These are phyloP conservation scores for Thraustotheca clavata DNA, from an alignment of 352 stramenopile species.

Conservation along the genomic window DNA sequence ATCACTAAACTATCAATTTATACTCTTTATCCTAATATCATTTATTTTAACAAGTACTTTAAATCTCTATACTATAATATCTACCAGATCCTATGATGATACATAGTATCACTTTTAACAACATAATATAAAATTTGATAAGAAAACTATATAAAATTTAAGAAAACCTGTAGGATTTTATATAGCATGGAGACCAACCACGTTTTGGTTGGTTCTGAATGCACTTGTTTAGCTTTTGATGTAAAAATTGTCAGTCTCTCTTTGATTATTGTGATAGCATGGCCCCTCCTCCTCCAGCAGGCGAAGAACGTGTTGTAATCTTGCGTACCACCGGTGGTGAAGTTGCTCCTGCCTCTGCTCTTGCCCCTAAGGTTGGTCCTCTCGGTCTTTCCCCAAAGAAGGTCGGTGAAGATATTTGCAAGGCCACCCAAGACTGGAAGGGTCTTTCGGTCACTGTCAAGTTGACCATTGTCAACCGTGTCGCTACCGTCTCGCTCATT, in stretches of 20 bases:
- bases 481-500: conserved; percentile 95
- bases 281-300: conserved; percentile 79
- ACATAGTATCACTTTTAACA: too few relatives aligned
- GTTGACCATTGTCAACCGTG: conserved; percentile 99
- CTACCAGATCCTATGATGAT: too few relatives aligned
- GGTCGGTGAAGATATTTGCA: conserved; percentile 99
- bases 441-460: conserved; percentile 99
- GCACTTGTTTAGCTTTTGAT: too few relatives aligned
- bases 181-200: too few relatives aligned
- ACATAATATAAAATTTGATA: too few relatives aligned
- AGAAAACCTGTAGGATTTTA: too few relatives aligned
- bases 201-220: background rate
- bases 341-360: conserved; percentile 95
- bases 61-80: too few relatives aligned
- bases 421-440: conserved; percentile 99
- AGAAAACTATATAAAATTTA: too few relatives aligned
- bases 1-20: too few relatives aligned
- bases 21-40: too few relatives aligned
- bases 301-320: conserved; percentile 92
- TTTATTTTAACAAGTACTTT: too few relatives aligned
- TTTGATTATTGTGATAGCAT: conserved; percentile 28
- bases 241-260: conserved; percentile 5
- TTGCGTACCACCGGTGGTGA: conserved; percentile 99
- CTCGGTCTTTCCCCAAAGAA: conserved; percentile 99
- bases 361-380: conserved; percentile 99